Evolutionary conservation across 129 eudicot species (phyloP).

Genomic region (Mikania micrantha): DNA sequence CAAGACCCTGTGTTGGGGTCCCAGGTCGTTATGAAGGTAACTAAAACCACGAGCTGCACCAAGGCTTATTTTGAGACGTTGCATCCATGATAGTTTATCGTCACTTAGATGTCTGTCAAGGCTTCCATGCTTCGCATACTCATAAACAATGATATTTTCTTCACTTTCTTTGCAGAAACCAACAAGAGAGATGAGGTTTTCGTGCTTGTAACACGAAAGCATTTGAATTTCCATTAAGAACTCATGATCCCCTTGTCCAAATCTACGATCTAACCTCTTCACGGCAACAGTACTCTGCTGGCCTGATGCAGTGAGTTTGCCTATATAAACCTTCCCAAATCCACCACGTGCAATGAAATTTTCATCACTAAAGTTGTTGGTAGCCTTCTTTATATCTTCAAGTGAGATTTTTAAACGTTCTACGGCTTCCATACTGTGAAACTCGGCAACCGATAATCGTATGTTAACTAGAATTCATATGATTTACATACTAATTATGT

Average conservation of each 20-base stretch:
- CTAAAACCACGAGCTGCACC: not conserved
- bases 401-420: not conserved
- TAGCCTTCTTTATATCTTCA: slow-evolving; percentile 5
- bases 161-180: not conserved
- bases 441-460: too few species aligned
- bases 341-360: not conserved
- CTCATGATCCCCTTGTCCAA: not conserved
- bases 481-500: too few species aligned
- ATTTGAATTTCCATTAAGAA: not conserved
- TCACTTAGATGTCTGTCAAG: not conserved
- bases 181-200: not conserved
- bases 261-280: not conserved
- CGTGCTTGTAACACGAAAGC: not conserved
- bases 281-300: not conserved
- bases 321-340: not conserved
- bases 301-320: not conserved
- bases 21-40: slow-evolving; percentile 3
- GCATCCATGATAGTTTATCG: not conserved
- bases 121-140: not conserved
- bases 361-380: not conserved
- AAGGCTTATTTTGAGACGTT: slow-evolving; percentile 9
- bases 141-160: not conserved
- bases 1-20: not conserved
- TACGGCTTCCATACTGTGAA: not conserved
- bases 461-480: too few species aligned